phyloP scores from a whole-genome alignment of 257 asterid genomes.

The Forsythia viridissima region DNA sequence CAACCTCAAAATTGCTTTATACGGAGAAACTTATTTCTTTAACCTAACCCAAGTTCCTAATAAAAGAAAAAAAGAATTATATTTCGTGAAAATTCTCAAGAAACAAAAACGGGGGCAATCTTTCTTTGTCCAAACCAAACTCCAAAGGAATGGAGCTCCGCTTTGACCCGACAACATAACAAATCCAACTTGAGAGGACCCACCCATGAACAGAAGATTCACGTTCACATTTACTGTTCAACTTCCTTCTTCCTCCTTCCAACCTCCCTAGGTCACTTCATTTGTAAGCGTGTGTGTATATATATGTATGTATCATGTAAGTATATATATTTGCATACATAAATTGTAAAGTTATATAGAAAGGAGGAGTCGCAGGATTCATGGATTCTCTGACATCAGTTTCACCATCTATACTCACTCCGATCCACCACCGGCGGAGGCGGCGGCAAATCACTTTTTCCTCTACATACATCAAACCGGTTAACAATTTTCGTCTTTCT shows the following conservation, averaged over 20 bases:
- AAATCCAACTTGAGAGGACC: not conserved
- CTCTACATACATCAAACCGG: constrained; percentile 18
- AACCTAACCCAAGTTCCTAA: too few relatives aligned
- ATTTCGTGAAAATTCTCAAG: not conserved
- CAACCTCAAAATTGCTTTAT: too few relatives aligned
- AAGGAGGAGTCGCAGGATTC: not conserved
- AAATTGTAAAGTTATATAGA: not conserved
- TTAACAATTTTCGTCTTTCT: constrained; percentile 23
- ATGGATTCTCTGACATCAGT: constrained; percentile 77
- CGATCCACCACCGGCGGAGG: constrained; percentile 42
- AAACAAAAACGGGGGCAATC: not conserved
- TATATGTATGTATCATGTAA: not conserved
- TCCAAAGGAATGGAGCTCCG: not conserved
- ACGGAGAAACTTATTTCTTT: too few relatives aligned
- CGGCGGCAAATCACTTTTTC: constrained; percentile 39
- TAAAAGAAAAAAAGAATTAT: not conserved
- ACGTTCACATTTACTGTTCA: not conserved
- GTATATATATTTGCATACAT: not conserved
- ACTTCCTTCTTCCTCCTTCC: not conserved
- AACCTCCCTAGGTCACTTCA: not conserved
- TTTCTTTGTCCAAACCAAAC: not conserved
- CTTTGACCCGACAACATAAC: not conserved
- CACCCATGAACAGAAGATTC: not conserved
- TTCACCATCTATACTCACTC: constrained; percentile 57
- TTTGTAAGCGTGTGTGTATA: not conserved